phyloP scores from a whole-genome alignment of 352 stramenopile species.

The Globisporangium takayamanum region DNA sequence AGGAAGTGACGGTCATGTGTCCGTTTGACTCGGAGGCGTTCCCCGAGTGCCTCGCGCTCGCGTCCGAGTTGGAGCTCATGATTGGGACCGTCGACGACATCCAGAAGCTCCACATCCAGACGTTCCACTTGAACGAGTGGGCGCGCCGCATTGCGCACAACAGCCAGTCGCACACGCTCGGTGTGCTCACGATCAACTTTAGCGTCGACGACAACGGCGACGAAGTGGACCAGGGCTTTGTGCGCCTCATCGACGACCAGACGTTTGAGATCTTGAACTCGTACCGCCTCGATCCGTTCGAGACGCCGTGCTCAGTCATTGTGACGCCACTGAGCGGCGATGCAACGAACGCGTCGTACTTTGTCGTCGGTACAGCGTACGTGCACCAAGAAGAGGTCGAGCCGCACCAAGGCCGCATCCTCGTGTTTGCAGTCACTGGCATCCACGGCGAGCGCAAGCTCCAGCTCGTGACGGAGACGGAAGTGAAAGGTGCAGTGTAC shows the following conservation, averaged over 20 bases:
- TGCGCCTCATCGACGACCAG: constrained; percentile 95
- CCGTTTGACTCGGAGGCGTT: constrained; percentile 90
- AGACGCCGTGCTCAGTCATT: constrained; percentile 83
- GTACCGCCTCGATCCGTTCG: constrained; percentile 83
- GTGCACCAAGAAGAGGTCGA: constrained; percentile 93
- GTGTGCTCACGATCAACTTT: constrained; percentile 78
- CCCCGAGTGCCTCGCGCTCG: constrained; percentile 93
- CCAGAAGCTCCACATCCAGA: constrained; percentile 98
- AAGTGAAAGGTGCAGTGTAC: constrained; percentile 94
- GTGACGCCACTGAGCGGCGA: constrained; percentile 78
- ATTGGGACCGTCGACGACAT: constrained; percentile 98
- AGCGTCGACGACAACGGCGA: constrained; percentile 77
- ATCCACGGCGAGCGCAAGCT: constrained; percentile 82
- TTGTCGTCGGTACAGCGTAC: constrained; percentile 88
- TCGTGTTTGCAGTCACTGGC: constrained; percentile 88
- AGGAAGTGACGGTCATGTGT: constrained; percentile 91
- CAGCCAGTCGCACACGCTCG: constrained; percentile 69
- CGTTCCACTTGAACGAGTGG: constrained; percentile 91
- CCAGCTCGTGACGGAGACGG: constrained; percentile 87
- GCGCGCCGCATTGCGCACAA: constrained; percentile 90
- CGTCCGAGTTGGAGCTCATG: constrained; percentile 92
- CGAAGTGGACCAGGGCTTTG: constrained; percentile 85
- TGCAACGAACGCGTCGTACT: constrained; percentile 65
- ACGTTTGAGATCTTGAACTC: constrained; percentile 92
- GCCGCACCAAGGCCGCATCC: constrained; percentile 92